phyloP scores from a whole-genome alignment of 2,329 filamentous ascomycete genomes.

The Furcasterigmium furcatum region DNA sequence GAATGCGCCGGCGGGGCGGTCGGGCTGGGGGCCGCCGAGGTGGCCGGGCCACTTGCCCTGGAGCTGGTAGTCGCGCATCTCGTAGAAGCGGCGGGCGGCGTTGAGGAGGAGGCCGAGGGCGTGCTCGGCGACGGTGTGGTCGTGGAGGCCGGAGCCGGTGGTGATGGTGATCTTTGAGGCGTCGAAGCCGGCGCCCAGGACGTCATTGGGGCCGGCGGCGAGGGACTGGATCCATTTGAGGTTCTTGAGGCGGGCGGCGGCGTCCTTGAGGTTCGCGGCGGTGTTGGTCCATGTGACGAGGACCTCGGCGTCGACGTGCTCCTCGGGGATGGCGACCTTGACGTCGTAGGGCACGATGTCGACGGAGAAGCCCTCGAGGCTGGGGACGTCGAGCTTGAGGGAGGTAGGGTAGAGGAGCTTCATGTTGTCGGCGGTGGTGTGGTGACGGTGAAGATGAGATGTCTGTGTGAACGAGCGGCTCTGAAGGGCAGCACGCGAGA shows the following conservation, averaged over 20 bases:
- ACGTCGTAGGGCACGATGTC: constrained; percentile 59
- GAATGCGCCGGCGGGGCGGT: constrained; percentile 53
- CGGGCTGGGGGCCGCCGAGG: constrained; percentile 58
- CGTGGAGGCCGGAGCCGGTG: constrained; percentile 62
- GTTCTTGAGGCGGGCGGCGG: constrained; percentile 49
- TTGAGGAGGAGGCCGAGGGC: constrained; percentile 54
- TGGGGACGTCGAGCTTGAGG: constrained; percentile 50
- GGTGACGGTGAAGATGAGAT: neutral
- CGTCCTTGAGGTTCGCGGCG: constrained; percentile 54
- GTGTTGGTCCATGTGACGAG: constrained; percentile 62
- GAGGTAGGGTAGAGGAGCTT: constrained; percentile 68
- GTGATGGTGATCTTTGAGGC: constrained; percentile 45
- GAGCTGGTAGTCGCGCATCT: constrained; percentile 61
- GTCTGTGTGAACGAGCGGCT: neutral
- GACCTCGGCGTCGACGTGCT: constrained; percentile 56
- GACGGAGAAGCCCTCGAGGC: constrained; percentile 56
- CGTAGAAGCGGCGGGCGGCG: constrained; percentile 54
- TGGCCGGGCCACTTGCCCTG: constrained; percentile 56
- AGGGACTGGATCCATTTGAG: constrained; percentile 65
- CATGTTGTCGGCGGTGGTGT: constrained; percentile 33
- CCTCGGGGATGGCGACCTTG: constrained; percentile 50
- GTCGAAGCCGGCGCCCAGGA: constrained; percentile 59
- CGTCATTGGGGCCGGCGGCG: constrained; percentile 64
- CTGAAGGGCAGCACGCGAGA: neutral
- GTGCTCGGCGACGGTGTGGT: constrained; percentile 64